Evolutionary conservation across 768 basidiomycete genomes (phyloP).

Genomic region (Rhizopogon sp.): DNA sequence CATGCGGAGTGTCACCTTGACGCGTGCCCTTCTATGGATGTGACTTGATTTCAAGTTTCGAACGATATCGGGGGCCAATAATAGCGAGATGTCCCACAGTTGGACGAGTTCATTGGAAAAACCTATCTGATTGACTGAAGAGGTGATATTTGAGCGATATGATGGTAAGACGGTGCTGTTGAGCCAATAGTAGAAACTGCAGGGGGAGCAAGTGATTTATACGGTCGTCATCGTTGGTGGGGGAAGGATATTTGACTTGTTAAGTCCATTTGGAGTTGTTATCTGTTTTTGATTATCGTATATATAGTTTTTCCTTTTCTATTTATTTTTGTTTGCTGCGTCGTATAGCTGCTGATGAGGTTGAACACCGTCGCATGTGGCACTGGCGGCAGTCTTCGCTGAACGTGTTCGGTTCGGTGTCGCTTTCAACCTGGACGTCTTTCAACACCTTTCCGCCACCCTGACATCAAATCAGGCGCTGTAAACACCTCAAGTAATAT

Average conservation of each 20-base stretch:
- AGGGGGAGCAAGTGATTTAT: not conserved
- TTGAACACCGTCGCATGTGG: conserved; percentile 1
- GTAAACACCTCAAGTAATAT: not conserved
- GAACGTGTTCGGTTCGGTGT: conserved; percentile 11
- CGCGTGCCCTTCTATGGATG: not conserved
- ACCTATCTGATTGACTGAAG: not conserved
- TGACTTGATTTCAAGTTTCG: not conserved
- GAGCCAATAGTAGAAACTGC: not conserved
- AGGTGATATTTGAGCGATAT: not conserved
- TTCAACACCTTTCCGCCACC: conserved; percentile 7
- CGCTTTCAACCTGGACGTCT: conserved; percentile 11
- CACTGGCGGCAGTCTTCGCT: not conserved
- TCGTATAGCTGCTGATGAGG: not conserved
- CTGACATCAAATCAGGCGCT: conserved; percentile 8
- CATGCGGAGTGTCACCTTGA: not conserved
- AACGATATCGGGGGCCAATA: conserved; percentile 3
- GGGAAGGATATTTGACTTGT: not conserved
- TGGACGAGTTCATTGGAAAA: not conserved
- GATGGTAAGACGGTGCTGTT: not conserved
- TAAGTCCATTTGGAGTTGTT: not conserved
- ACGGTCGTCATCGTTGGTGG: not conserved
- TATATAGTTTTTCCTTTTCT: not conserved
- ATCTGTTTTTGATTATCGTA: not conserved
- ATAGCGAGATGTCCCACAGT: conserved; percentile 1
- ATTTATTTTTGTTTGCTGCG: conserved; percentile 2